Evolutionary conservation across 129 eudicot species (phyloP).

Genomic region (Helichrysum umbraculigerum): DNA sequence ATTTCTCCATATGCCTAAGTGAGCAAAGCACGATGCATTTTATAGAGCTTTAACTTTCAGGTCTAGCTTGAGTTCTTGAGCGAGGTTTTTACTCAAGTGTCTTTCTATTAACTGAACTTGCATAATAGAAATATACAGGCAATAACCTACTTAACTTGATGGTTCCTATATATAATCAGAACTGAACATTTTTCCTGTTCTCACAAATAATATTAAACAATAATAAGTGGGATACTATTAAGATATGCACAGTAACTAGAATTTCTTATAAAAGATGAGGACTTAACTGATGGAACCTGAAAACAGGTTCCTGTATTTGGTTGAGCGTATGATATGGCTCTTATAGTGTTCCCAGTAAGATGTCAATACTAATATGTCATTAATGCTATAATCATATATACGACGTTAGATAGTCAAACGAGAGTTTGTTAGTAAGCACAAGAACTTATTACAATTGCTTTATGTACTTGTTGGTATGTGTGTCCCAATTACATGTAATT

Average conservation of each 20-base stretch:
- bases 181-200: neutral
- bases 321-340: slow-evolving; percentile 13
- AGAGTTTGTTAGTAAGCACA: neutral
- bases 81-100: neutral
- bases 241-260: neutral
- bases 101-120: neutral
- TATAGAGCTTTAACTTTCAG: neutral
- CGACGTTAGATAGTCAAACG: neutral
- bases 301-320: slow-evolving; percentile 12
- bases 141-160: neutral
- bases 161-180: slow-evolving; percentile 11
- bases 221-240: slow-evolving; percentile 4
- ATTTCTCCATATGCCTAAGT: neutral
- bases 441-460: neutral
- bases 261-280: neutral
- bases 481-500: neutral
- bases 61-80: slow-evolving; percentile 17
- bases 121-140: slow-evolving; percentile 11
- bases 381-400: neutral
- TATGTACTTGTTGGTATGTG: neutral
- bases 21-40: neutral
- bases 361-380: neutral
- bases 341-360: slow-evolving; percentile 7
- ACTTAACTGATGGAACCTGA: slow-evolving; percentile 4
- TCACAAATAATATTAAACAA: neutral